A percentile compares a stretch with the other conserved stretches of the same genome.
phyloP scores from a whole-genome alignment of 805 yeast species.

The Cyberlindnera euphorbiiphila region DNA sequence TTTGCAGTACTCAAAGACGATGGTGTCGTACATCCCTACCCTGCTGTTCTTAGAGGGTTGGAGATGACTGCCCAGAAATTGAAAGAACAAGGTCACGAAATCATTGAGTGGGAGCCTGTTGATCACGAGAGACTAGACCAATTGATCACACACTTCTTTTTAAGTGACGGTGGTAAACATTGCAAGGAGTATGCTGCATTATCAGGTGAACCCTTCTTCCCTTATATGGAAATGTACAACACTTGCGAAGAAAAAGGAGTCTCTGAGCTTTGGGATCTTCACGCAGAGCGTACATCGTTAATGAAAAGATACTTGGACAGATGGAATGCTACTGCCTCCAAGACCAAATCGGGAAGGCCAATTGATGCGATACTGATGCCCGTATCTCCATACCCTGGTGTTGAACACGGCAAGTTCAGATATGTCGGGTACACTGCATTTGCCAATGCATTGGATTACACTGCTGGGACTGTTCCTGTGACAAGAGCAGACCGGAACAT shows the following conservation, averaged over 20 bases:
- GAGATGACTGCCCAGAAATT: slow-evolving; percentile 30
- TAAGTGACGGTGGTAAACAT: slow-evolving; percentile 38
- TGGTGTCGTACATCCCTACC: slow-evolving; percentile 43
- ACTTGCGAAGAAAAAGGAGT: slow-evolving; percentile 32
- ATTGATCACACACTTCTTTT: slow-evolving; percentile 34
- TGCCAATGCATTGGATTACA: slow-evolving; percentile 52
- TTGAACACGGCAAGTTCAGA: slow-evolving; percentile 25
- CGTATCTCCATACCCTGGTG: slow-evolving; percentile 33
- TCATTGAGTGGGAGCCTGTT: slow-evolving; percentile 45
- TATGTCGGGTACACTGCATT: slow-evolving; percentile 45
- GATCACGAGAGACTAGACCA: slow-evolving; percentile 34
- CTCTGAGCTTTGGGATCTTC: slow-evolving; percentile 41
- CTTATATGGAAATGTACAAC: slow-evolving; percentile 38
- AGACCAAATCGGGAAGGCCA: slow-evolving; percentile 36
- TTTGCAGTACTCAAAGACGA: slow-evolving; percentile 42
- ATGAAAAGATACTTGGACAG: slow-evolving; percentile 38
- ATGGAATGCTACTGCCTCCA: slow-evolving; percentile 37
- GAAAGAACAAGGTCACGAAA: slow-evolving; percentile 45
- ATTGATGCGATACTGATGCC: slow-evolving; percentile 49
- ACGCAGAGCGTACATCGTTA: slow-evolving; percentile 36
- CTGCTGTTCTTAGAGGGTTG: slow-evolving; percentile 47
- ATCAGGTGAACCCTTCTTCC: slow-evolving; percentile 44
- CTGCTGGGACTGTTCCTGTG: slow-evolving; percentile 57
- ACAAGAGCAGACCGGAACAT: slow-evolving; percentile 45
- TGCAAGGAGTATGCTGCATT: slow-evolving; percentile 31